A percentile compares a stretch with the other conserved stretches of the same genome.
phyloP scores from a whole-genome alignment of 179 eudicot species.

The Beta corolliflora region DNA sequence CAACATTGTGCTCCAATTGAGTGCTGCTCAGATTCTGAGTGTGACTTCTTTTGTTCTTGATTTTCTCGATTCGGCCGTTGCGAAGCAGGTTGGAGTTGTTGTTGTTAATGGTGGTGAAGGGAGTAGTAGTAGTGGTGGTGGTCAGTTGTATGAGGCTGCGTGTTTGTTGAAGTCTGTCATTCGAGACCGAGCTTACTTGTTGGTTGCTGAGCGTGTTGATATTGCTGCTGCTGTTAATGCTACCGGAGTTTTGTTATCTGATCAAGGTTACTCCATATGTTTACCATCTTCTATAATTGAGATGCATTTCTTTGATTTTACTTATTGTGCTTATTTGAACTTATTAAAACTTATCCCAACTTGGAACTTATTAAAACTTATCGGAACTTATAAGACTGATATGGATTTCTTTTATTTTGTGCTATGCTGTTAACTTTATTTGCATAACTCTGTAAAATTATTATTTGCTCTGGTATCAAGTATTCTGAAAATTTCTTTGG shows the following conservation, averaged over 20 bases:
- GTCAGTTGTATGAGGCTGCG: constrained; percentile 78
- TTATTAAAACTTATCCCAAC: too few species aligned
- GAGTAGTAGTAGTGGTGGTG: constrained; percentile 39
- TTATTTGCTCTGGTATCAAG: background rate
- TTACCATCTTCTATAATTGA: background rate
- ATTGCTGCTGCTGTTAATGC: constrained; percentile 92
- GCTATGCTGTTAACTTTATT: background rate
- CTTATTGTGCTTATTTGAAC: background rate
- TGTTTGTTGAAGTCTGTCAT: constrained; percentile 81
- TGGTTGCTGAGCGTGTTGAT: constrained; percentile 86
- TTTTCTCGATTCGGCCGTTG: constrained; percentile 62
- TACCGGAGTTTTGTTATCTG: constrained; percentile 81
- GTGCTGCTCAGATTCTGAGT: constrained; percentile 53
- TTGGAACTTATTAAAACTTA: too few species aligned
- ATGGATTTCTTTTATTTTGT: background rate
- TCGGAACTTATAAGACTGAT: background rate
- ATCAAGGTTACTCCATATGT: constrained; percentile 54
- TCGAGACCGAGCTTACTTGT: constrained; percentile 73
- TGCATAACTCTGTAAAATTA: background rate
- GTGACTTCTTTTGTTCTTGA: constrained; percentile 41
- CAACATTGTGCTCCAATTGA: constrained; percentile 57
- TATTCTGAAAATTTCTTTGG: background rate
- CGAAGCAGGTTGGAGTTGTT: constrained; percentile 66
- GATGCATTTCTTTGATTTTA: background rate
- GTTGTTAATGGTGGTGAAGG: constrained; percentile 56